Evolutionary conservation across 2,329 filamentous ascomycete species (phyloP).

Genomic region (Cladophialophora bantiana): DNA sequence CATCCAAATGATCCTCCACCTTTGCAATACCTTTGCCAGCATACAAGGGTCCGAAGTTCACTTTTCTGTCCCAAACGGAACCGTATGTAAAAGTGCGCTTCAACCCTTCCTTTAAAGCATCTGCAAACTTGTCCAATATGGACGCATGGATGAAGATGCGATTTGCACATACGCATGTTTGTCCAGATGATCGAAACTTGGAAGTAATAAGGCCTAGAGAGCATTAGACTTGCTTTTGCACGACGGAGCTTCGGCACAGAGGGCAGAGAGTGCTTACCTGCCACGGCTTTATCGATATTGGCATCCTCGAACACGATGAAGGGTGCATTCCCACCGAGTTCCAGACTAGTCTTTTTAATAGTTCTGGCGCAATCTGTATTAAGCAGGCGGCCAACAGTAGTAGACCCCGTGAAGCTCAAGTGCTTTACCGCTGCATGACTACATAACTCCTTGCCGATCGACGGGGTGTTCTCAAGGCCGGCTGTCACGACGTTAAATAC

Average conservation of each 20-base stretch:
- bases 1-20: constrained; percentile 78
- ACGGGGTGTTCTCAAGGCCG: constrained; percentile 69
- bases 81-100: constrained; percentile 78
- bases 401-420: constrained; percentile 44
- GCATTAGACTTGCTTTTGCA: not conserved
- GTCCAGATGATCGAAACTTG: constrained; percentile 66
- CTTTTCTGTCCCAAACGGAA: constrained; percentile 75
- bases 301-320: constrained; percentile 52
- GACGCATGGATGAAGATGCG: constrained; percentile 84
- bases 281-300: constrained; percentile 73
- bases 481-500: constrained; percentile 78
- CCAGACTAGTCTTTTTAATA: constrained; percentile 53
- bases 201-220: constrained; percentile 19
- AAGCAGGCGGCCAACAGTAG: constrained; percentile 51
- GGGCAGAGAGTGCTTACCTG: constrained; percentile 12
- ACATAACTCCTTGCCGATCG: constrained; percentile 61
- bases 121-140: constrained; percentile 80
- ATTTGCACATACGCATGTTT: constrained; percentile 92
- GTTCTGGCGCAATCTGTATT: constrained; percentile 42
- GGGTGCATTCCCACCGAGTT: constrained; percentile 53
- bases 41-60: constrained; percentile 84
- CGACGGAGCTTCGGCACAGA: not conserved
- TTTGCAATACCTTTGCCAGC: constrained; percentile 76
- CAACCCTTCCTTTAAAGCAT: constrained; percentile 68
- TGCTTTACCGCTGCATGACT: constrained; percentile 40